Evolutionary conservation across 257 asterid genomes (phyloP).

Genomic region (Solanum medicagineum): DNA sequence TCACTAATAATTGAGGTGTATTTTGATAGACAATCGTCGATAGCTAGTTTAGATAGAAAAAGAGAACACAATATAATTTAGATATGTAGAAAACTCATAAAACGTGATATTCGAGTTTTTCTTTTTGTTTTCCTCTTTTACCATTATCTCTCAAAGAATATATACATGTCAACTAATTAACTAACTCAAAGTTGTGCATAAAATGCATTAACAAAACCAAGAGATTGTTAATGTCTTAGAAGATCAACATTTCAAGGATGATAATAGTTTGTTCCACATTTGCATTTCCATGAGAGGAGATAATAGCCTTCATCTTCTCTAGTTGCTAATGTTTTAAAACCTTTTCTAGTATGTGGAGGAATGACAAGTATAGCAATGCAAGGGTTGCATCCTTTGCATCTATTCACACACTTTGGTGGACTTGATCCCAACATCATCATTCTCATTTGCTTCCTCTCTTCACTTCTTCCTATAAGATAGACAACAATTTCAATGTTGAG

Average conservation of each 20-base stretch:
- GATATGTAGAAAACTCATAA: too few species aligned
- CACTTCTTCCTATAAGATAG: slow-evolving; percentile 8
- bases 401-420: slow-evolving; percentile 60
- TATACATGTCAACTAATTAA: not conserved
- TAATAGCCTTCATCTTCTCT: slow-evolving; percentile 53
- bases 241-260: slow-evolving; percentile 21
- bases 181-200: not conserved
- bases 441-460: slow-evolving; percentile 19
- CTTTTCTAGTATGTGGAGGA: slow-evolving; percentile 27
- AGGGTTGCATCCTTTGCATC: slow-evolving; percentile 59
- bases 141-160: not conserved
- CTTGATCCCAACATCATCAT: slow-evolving; percentile 54
- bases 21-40: not conserved
- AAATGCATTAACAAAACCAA: not conserved
- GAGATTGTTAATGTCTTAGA: not conserved
- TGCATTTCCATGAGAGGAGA: slow-evolving; percentile 71
- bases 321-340: slow-evolving; percentile 2
- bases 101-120: not conserved
- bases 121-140: not conserved
- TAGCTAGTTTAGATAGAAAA: not conserved
- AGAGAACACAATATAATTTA: not conserved
- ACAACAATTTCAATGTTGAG: not conserved
- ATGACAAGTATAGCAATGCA: slow-evolving; percentile 54
- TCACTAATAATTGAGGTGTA: not conserved
- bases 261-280: slow-evolving; percentile 48